Conservation (phyloP, 202 grass and related monocot genomes). For the Schoenoplectus triqueter region DNA sequence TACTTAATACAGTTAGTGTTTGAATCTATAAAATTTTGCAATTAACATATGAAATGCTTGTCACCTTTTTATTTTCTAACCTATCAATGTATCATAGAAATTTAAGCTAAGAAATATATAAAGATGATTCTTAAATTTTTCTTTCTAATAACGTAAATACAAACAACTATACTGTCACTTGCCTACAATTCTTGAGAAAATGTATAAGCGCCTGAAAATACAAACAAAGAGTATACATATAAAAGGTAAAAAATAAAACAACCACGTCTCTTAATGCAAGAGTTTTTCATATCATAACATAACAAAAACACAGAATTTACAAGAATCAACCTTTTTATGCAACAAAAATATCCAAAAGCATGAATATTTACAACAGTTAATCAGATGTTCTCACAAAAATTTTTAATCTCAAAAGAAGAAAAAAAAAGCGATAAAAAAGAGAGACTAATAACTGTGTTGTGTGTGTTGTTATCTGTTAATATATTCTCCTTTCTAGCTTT, state of each 20-base stretch:
- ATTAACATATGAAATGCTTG: background rate
- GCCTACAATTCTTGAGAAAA: background rate
- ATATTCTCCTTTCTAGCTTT: background rate
- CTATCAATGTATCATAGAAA: background rate
- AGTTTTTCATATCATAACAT: background rate
- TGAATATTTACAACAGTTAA: conserved; percentile 22
- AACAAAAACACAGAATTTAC: background rate
- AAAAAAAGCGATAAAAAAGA: background rate
- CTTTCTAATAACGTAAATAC: background rate
- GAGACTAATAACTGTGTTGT: background rate
- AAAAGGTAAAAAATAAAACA: background rate
- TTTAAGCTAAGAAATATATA: background rate
- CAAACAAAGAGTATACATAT: background rate
- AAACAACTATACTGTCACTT: background rate
- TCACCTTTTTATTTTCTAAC: background rate
- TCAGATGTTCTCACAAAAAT: conserved; percentile 3
- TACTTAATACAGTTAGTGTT: background rate
- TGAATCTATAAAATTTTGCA: background rate
- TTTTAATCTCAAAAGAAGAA: background rate
- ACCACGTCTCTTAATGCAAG: background rate
- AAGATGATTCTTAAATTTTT: background rate
- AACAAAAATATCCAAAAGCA: background rate
- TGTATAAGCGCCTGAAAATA: background rate
- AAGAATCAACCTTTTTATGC: background rate
- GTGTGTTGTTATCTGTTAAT: background rate